Evolutionary conservation across 2,329 filamentous ascomycete genomes (phyloP).

Genomic region (Rachicladosporium sp.): DNA sequence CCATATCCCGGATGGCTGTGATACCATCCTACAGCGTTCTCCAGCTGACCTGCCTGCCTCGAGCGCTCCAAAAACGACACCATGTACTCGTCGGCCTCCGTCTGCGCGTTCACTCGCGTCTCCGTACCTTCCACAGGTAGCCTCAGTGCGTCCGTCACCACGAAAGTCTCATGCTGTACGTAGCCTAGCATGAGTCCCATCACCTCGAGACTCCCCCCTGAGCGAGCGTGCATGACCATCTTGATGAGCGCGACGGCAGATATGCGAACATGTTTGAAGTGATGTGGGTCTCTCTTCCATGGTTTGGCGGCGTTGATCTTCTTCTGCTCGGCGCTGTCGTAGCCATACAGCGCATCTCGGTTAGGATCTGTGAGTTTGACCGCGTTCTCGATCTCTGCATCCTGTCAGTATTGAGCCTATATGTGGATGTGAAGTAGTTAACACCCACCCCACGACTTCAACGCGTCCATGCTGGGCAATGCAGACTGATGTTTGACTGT

Average conservation of each 20-base stretch:
- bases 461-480: conserved; percentile 26
- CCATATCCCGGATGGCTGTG: conserved; percentile 96
- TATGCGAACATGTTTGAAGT: conserved; percentile 91
- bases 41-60: conserved; percentile 62
- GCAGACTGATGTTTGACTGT: too few species aligned
- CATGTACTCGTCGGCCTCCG: conserved; percentile 95
- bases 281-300: conserved; percentile 66
- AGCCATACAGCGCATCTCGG: conserved; percentile 84
- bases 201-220: conserved; percentile 79
- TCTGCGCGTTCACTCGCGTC: conserved; percentile 90
- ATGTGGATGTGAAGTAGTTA: conserved; percentile 1
- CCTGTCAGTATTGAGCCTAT: conserved; percentile 5
- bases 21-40: conserved; percentile 97
- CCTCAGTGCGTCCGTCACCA: conserved; percentile 88
- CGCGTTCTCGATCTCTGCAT: conserved; percentile 73
- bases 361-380: conserved; percentile 68
- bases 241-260: conserved; percentile 89
- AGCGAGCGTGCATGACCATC: conserved; percentile 99
- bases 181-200: conserved; percentile 99
- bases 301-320: conserved; percentile 52
- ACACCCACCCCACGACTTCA: conserved; percentile 48
- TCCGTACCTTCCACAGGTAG: conserved; percentile 97
- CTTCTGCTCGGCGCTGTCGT: conserved; percentile 58
- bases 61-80: conserved; percentile 69
- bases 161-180: conserved; percentile 69